phyloP scores from a whole-genome alignment of 2,329 filamentous ascomycete species.

The Stemphylium lycopersici region DNA sequence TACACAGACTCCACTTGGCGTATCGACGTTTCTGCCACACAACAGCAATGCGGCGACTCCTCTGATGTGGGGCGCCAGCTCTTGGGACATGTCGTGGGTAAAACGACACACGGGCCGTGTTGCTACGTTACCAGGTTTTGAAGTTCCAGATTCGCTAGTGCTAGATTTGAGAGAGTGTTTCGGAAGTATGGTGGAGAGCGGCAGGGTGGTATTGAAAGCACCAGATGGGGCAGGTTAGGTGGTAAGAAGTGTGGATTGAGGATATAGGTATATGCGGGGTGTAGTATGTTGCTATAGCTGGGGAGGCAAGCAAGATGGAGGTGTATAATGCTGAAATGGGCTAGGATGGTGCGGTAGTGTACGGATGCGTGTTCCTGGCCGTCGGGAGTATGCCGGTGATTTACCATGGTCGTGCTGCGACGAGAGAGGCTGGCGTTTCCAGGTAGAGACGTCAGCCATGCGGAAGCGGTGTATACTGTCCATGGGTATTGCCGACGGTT shows the following conservation, averaged over 20 bases:
- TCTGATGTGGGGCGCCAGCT: constrained; percentile 49
- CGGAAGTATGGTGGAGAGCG: constrained; percentile 24
- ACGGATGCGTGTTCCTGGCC: background rate
- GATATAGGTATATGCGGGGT: constrained; percentile 41
- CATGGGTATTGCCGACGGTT: background rate
- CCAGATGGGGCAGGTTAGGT: constrained; percentile 27
- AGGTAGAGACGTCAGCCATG: background rate
- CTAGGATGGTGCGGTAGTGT: background rate
- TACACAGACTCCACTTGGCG: constrained; percentile 46
- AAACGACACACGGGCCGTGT: constrained; percentile 41
- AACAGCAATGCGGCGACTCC: constrained; percentile 28
- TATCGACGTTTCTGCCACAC: constrained; percentile 46
- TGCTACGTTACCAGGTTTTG: constrained; percentile 49
- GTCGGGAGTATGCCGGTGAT: constrained; percentile 6
- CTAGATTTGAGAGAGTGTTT: constrained; percentile 52
- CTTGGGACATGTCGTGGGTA: constrained; percentile 48
- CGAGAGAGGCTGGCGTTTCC: background rate
- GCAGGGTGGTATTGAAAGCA: constrained; percentile 26
- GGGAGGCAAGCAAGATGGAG: background rate
- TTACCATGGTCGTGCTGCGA: background rate
- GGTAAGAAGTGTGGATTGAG: constrained; percentile 39
- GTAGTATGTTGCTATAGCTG: constrained; percentile 29
- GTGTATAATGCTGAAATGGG: background rate
- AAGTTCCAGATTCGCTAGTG: constrained; percentile 49
- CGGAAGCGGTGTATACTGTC: too few species aligned